These are phyloP conservation scores for Ophiognomonia clavigignenti-juglandacearum DNA, from an alignment of 2,329 filamentous ascomycete species.

Conservation along the genomic window DNA sequence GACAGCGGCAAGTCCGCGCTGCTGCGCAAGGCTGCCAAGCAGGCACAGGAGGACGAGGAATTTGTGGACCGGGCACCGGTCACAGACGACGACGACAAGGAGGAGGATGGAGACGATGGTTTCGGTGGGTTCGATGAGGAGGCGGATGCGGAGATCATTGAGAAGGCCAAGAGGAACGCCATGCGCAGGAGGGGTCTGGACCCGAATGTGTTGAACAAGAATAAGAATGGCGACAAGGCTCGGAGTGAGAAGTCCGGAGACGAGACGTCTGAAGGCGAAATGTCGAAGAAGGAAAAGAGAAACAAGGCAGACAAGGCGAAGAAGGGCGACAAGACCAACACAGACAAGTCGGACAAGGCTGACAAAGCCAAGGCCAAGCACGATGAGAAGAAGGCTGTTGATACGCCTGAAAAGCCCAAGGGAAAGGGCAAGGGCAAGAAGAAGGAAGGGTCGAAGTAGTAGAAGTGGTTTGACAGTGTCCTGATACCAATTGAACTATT, in stretches of 20 bases:
- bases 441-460: constrained; percentile 12
- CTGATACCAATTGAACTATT: no score
- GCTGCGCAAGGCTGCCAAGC: constrained; percentile 5
- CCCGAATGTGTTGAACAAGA: constrained; percentile 52
- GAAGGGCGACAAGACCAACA: background rate
- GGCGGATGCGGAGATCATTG: constrained; percentile 66
- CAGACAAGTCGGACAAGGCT: background rate
- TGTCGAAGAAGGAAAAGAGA: constrained; percentile 22
- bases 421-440: constrained; percentile 4
- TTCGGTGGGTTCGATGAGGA: constrained; percentile 74
- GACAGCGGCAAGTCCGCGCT: constrained; percentile 20
- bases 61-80: constrained; percentile 68
- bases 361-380: background rate
- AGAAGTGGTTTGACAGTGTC: constrained; percentile 8
- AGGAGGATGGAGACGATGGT: constrained; percentile 41
- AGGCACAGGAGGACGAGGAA: constrained; percentile 31
- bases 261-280: constrained; percentile 1
- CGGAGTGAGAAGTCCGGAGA: background rate
- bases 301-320: constrained; percentile 6
- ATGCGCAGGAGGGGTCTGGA: constrained; percentile 71
- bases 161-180: constrained; percentile 67
- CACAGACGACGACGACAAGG: constrained; percentile 34
- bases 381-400: constrained; percentile 9
- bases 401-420: constrained; percentile 1
- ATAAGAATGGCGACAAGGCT: constrained; percentile 8